Conservation (phyloP, 768 basidiomycete genomes). For the Phylloporus sp. region DNA sequence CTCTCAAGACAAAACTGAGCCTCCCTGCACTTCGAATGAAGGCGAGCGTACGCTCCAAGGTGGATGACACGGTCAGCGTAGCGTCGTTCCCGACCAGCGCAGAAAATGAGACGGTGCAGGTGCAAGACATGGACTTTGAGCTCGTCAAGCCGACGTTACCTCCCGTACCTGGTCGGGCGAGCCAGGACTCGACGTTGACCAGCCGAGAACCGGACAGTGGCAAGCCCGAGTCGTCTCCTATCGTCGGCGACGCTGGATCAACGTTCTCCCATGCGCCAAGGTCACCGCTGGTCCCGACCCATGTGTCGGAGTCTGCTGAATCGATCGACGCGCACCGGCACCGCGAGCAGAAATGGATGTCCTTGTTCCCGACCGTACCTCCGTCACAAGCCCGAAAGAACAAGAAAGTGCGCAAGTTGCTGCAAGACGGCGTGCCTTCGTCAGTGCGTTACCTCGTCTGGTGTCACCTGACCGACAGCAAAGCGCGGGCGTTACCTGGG, state of each 20-base stretch:
- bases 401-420: conserved; percentile 72
- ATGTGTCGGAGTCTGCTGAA: conserved; percentile 17
- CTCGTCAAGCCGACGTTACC: conserved; percentile 61
- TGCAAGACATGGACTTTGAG: conserved; percentile 80
- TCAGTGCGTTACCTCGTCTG: conserved; percentile 84
- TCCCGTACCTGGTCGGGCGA: conserved; percentile 39
- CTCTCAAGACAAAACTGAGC: conserved; percentile 61
- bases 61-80: conserved; percentile 31
- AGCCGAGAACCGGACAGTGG: conserved; percentile 19
- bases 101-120: conserved; percentile 61
- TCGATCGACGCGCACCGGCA: conserved; percentile 62
- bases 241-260: conserved; percentile 42
- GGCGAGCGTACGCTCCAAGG: conserved; percentile 21
- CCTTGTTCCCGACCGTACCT: conserved; percentile 50
- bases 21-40: conserved; percentile 60
- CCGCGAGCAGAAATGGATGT: conserved; percentile 76
- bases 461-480: conserved; percentile 76
- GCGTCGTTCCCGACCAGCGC: conserved; percentile 20
- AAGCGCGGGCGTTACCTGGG: conserved; percentile 62
- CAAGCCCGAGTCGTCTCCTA: conserved; percentile 18
- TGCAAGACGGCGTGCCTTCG: conserved; percentile 77
- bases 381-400: conserved; percentile 67
- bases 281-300: conserved; percentile 20
- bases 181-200: conserved; percentile 51
- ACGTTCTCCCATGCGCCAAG: conserved; percentile 32